phyloP scores from a whole-genome alignment of 805 yeast species.

The Myxozyma mucilagina region DNA sequence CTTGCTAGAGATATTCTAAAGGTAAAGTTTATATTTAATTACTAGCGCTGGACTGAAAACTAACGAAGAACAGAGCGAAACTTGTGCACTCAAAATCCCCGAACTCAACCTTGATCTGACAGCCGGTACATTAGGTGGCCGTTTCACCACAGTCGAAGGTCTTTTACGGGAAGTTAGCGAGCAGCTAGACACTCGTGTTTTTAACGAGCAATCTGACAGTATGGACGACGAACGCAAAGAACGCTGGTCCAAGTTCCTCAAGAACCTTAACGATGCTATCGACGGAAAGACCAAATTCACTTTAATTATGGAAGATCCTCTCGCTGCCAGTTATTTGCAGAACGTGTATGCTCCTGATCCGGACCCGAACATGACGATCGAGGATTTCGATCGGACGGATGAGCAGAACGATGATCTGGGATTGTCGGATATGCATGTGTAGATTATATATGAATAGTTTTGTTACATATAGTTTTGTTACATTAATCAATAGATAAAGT shows the following conservation, averaged over 20 bases:
- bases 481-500: not conserved
- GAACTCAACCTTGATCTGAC: constrained; percentile 87
- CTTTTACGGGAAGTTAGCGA: constrained; percentile 83
- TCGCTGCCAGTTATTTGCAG: constrained; percentile 93
- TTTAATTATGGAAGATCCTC: constrained; percentile 86
- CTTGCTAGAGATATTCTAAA: constrained; percentile 90
- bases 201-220: constrained; percentile 83
- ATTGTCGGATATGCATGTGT: constrained; percentile 48
- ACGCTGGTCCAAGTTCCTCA: constrained; percentile 84
- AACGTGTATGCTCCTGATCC: constrained; percentile 98
- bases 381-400: constrained; percentile 83
- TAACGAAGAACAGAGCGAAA: constrained; percentile 53
- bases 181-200: constrained; percentile 82
- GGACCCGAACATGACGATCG: constrained; percentile 93
- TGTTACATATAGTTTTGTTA: not conserved
- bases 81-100: constrained; percentile 82
- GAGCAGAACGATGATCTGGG: constrained; percentile 94
- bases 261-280: constrained; percentile 70
- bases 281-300: constrained; percentile 84
- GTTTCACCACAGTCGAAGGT: constrained; percentile 97
- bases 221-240: constrained; percentile 75
- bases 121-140: constrained; percentile 96
- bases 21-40: constrained; percentile 35
- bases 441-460: constrained; percentile 7
- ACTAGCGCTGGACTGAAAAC: not conserved